A percentile compares a stretch with the other conserved stretches of the same genome.
Conservation (phyloP, 1,284 basidiomycete genomes). For the Cutaneotrichosporon arboriforme region DNA sequence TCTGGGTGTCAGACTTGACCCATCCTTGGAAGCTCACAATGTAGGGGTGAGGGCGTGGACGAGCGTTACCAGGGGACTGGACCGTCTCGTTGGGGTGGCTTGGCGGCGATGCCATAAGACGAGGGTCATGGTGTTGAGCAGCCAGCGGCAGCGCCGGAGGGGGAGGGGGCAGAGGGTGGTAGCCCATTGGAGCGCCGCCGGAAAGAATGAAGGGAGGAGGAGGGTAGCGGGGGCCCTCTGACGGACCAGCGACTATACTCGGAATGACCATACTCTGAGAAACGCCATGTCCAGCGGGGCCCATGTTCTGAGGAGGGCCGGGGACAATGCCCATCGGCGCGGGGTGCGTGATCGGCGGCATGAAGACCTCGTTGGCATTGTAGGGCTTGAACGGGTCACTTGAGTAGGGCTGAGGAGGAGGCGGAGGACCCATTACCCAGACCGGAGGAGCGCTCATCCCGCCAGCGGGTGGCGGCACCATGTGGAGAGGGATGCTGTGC, state of each 20-base stretch:
- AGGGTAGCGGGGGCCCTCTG: too few species aligned
- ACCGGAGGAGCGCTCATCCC: background rate
- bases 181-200: too few species aligned
- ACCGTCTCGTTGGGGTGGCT: background rate
- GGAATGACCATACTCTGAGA: too few species aligned
- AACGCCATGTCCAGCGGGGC: too few species aligned
- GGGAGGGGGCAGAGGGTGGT: too few species aligned
- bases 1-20: background rate
- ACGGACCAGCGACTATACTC: too few species aligned
- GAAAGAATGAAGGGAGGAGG: too few species aligned
- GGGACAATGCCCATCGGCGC: background rate
- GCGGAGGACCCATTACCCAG: background rate
- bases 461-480: background rate
- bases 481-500: background rate
- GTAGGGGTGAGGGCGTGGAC: conserved; percentile 13
- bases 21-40: conserved; percentile 2
- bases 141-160: too few species aligned
- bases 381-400: background rate
- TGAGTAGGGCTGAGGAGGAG: background rate
- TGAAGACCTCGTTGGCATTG: background rate
- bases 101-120: too few species aligned
- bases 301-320: too few species aligned
- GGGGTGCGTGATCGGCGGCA: background rate
- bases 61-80: background rate
- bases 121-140: too few species aligned